A percentile compares a stretch with the other conserved stretches of the same genome.
phyloP scores from a whole-genome alignment of 768 basidiomycete genomes.

The Tephrocybe sp. region DNA sequence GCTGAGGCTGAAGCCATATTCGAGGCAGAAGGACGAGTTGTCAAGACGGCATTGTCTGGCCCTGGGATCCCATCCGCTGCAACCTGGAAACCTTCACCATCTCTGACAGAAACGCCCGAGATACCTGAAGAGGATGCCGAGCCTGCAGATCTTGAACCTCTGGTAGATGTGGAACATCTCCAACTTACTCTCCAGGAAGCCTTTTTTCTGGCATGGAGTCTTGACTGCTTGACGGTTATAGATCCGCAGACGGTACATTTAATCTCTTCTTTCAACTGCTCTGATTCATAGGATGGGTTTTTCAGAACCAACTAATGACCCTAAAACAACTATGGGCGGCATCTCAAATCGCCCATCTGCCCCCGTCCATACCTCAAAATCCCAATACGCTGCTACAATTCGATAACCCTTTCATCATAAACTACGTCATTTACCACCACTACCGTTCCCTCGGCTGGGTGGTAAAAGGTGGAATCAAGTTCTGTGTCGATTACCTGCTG shows the following conservation, averaged over 20 bases:
- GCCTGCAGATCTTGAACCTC: constrained; percentile 38
- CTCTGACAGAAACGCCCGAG: constrained; percentile 16
- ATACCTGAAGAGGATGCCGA: constrained; percentile 30
- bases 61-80: constrained; percentile 74
- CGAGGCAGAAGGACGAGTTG: constrained; percentile 61
- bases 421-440: constrained; percentile 91
- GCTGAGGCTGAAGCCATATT: constrained; percentile 80
- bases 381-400: constrained; percentile 40
- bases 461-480: constrained; percentile 93
- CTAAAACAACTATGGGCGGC: constrained; percentile 59
- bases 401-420: constrained; percentile 91
- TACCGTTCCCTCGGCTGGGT: constrained; percentile 97
- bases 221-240: constrained; percentile 76
- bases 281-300: neutral
- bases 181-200: constrained; percentile 89
- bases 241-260: constrained; percentile 61
- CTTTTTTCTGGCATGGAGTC: constrained; percentile 81
- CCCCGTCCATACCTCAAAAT: constrained; percentile 32
- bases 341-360: constrained; percentile 56
- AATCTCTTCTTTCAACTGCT: neutral
- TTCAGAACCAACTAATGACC: constrained; percentile 52
- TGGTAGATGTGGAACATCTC: constrained; percentile 83
- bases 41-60: constrained; percentile 55
- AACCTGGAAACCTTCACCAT: constrained; percentile 63
- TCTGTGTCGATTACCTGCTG: constrained; percentile 91